A percentile compares a stretch with the other conserved stretches of the same genome.
These are phyloP conservation scores for Intubia oerlemansii DNA, from an alignment of 2,329 filamentous ascomycete species.

Conservation along the genomic window DNA sequence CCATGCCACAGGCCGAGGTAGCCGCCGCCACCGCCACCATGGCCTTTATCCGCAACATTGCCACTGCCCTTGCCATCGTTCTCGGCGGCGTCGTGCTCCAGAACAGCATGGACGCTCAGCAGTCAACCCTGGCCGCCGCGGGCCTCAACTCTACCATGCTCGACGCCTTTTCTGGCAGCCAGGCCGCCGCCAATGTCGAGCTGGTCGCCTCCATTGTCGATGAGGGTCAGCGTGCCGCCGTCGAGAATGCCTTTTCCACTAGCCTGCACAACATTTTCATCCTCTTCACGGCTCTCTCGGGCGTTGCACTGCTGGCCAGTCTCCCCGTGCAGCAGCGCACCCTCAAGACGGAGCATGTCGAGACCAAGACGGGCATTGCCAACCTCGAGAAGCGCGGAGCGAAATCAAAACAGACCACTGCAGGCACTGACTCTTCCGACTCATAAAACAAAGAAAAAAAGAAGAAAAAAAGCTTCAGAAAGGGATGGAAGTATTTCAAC, in stretches of 20 bases:
- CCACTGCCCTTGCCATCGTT: conserved; percentile 46
- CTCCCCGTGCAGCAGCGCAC: conserved; percentile 2
- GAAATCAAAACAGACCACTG: no score
- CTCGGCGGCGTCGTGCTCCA: conserved; percentile 64
- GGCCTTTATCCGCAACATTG: conserved; percentile 34
- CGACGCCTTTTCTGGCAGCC: conserved; percentile 25
- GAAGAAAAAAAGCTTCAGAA: no score
- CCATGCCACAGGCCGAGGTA: conserved; percentile 31
- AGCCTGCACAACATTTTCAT: conserved; percentile 4
- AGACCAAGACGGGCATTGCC: conserved; percentile 4
- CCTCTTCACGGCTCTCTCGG: conserved; percentile 3
- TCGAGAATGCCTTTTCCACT: conserved; percentile 2
- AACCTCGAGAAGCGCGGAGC: conserved; percentile 1
- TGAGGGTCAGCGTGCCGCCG: conserved; percentile 2
- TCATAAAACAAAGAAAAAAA: background rate
- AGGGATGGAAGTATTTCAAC: no score
- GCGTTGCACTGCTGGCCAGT: conserved; percentile 2
- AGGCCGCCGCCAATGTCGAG: conserved; percentile 39
- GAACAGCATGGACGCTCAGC: conserved; percentile 39
- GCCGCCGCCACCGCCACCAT: conserved; percentile 36
- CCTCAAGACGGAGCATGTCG: conserved; percentile 3
- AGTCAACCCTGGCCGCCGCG: conserved; percentile 14
- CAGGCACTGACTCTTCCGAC: background rate
- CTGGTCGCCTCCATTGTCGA: conserved; percentile 22
- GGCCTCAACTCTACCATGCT: conserved; percentile 5